Base-by-base conservation (phyloP, 2,329 filamentous ascomycete species). In the Celoporthe dispersa region DNA sequence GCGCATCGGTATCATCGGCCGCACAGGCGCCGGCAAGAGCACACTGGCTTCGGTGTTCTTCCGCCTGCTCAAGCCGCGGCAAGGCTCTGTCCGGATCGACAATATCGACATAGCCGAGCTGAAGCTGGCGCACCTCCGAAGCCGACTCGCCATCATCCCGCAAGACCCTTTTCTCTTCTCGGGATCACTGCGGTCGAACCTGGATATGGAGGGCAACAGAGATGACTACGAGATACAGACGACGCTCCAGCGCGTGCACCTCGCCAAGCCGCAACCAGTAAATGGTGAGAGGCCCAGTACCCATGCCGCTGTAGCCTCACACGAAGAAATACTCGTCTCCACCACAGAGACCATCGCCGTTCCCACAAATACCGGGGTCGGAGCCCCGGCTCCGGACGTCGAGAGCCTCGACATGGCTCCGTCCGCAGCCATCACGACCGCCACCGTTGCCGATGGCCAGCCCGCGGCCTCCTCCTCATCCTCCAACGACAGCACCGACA, bases 141-240 rank as follows among this genome's bases (percentile, higher is more conserved):
- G 86, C 62, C 84, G 88, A 31, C 80, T 91, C 3, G 85, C 87
- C 44, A 91, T 91, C 74, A 91, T 91, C 66, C 89, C 89, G 0
- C 89, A 91, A 75, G 89, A 91, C 68, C 89, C 89, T 0, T 90
- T 89, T 1, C 81, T 91, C 2, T 91, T 91, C 81, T 86, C 86
- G 61, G 89, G 89, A 61, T 91, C 89, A 1, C 84, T 91, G 65
- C 83, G 89, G 60, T 86, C 83, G 64, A 91, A 91, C 71, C 80
- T 91, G 5, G 89, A 91, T 73, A 88, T 89, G 2, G 90, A 91
- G 78, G 82, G 83, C 72, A 82, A 87, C 72, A 85, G 89, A 73
- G 85, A 84, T 0, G 89, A 91, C 75, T 80, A 88, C n/a, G 86
- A 88, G 68, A 81, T 91, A 16, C 89, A 87, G 83, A 81, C 82